Evolutionary conservation across 805 yeast genomes (phyloP).

Genomic region (Spathaspora girioi): DNA sequence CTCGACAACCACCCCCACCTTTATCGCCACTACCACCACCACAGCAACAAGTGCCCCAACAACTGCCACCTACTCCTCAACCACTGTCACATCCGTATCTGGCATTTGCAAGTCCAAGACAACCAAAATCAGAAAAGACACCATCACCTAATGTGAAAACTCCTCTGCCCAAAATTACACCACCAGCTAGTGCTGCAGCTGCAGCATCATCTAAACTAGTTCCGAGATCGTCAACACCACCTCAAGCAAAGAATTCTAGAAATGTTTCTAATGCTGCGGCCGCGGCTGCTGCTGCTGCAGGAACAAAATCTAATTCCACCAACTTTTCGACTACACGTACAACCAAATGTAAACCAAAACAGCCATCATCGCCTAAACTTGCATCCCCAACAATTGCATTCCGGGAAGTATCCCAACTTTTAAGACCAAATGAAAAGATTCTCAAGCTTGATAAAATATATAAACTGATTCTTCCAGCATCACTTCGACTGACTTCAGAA

Average conservation of each 20-base stretch:
- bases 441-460: conserved; percentile 36
- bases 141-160: background rate
- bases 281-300: conserved; percentile 2
- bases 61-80: background rate
- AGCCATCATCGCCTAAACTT: background rate
- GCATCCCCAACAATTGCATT: conserved; percentile 18
- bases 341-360: background rate
- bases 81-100: background rate
- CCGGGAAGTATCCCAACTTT: conserved; percentile 29
- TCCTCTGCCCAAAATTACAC: background rate
- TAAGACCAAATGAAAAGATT: conserved; percentile 34
- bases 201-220: background rate
- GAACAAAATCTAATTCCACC: background rate
- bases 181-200: background rate
- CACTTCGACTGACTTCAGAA: background rate
- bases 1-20: background rate
- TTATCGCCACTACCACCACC: background rate
- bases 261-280: conserved; percentile 1
- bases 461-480: conserved; percentile 27
- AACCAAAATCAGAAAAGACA: background rate
- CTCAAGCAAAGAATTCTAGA: conserved; percentile 1
- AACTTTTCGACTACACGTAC: background rate
- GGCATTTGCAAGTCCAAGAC: background rate
- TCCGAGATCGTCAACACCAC: background rate
- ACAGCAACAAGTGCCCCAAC: background rate